Evolutionary conservation across 805 yeast genomes (phyloP).

Genomic region (Saccharomycopsis fermentans): DNA sequence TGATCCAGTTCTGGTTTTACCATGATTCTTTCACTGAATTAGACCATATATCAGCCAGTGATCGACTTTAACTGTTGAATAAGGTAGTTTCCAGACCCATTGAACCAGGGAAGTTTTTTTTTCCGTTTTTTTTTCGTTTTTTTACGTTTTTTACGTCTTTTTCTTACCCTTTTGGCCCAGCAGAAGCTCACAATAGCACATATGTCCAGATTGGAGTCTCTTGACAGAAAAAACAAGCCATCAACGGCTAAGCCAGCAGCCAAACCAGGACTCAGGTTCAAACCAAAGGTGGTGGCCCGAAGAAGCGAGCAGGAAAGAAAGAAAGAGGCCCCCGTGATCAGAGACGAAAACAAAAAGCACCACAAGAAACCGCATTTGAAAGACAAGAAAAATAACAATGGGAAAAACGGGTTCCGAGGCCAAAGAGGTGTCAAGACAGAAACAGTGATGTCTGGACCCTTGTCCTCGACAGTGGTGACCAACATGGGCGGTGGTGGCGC

Average conservation of each 20-base stretch:
- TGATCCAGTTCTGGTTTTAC: too few relatives aligned
- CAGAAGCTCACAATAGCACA: too few relatives aligned
- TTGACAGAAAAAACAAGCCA: conserved; percentile 3
- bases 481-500: conserved; percentile 4
- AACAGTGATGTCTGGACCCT: conserved; percentile 62
- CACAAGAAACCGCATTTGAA: background rate
- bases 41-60: too few relatives aligned
- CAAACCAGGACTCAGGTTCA: conserved; percentile 59
- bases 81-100: too few relatives aligned
- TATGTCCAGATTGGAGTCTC: conserved; percentile 8
- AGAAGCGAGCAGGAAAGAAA: conserved; percentile 76
- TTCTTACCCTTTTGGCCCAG: too few relatives aligned
- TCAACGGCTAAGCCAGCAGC: conserved; percentile 17
- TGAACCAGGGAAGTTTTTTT: too few relatives aligned
- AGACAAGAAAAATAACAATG: conserved; percentile 23
- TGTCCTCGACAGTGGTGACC: conserved; percentile 29
- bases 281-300: conserved; percentile 82
- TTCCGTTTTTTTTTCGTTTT: too few relatives aligned
- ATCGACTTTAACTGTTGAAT: too few relatives aligned
- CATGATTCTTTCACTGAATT: too few relatives aligned
- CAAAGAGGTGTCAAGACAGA: conserved; percentile 42
- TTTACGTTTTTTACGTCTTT: too few relatives aligned
- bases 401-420: conserved; percentile 30
- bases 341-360: conserved; percentile 20
- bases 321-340: conserved; percentile 47